Evolutionary conservation across 345 rosid genomes (phyloP).

Genomic region (Citrus unshiu): DNA sequence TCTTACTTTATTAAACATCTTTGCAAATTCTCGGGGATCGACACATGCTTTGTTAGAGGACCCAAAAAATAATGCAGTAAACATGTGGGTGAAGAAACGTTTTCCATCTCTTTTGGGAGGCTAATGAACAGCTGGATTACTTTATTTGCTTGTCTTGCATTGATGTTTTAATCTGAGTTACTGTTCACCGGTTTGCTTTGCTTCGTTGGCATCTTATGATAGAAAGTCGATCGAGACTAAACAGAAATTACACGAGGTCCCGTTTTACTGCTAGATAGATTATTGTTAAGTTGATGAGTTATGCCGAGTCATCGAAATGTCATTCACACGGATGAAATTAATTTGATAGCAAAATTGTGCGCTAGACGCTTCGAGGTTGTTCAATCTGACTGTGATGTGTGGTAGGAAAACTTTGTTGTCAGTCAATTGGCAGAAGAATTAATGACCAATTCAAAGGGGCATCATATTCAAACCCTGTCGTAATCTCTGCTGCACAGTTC

Average conservation of each 20-base stretch:
- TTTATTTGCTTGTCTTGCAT: not conserved
- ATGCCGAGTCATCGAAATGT: not conserved
- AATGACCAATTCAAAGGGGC: not conserved
- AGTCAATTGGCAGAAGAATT: not conserved
- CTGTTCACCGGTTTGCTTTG: not conserved
- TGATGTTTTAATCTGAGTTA: not conserved
- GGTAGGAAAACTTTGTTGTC: constrained; percentile 10
- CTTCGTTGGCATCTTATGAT: not conserved
- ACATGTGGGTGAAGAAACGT: not conserved
- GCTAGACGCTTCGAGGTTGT: not conserved
- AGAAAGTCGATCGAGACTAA: too few relatives aligned
- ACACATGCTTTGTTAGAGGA: not conserved
- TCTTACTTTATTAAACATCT: not conserved
- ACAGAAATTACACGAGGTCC: not conserved
- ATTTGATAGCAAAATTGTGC: not conserved
- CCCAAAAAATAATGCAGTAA: not conserved
- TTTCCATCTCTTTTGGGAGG: constrained; percentile 14
- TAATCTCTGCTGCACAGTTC: not conserved
- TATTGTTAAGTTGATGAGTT: not conserved
- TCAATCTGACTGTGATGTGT: not conserved
- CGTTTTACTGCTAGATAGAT: not conserved
- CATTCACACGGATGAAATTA: not conserved
- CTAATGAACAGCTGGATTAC: not conserved
- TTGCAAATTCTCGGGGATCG: not conserved
- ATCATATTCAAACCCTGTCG: not conserved